Percentiles rank a stretch among this genome's conserved stretches.
Conservation (phyloP, 164 flowering plant genomes). For the Akebia trifoliata region DNA sequence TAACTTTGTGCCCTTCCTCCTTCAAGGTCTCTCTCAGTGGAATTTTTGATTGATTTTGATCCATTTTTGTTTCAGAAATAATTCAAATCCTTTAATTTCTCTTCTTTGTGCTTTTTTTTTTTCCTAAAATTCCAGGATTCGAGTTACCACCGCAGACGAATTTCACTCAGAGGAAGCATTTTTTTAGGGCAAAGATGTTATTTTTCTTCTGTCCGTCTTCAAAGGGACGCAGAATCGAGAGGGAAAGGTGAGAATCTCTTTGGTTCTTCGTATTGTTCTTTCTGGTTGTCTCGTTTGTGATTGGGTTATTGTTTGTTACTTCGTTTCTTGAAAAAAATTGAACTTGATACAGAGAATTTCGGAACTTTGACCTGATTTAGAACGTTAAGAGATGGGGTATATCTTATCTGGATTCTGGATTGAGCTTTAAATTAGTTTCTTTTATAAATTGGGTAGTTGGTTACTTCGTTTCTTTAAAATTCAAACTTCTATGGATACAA, state of each 20-base stretch:
- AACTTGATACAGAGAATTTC: too few species aligned
- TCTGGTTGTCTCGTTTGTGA: too few species aligned
- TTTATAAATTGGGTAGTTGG: too few species aligned
- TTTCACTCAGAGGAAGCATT: conserved; percentile 12
- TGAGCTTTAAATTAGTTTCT: too few species aligned
- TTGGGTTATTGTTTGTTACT: too few species aligned
- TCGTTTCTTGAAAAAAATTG: too few species aligned
- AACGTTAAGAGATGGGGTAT: too few species aligned
- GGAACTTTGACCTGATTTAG: too few species aligned
- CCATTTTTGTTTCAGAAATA: background rate
- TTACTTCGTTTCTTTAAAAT: too few species aligned
- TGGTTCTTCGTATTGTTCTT: background rate
- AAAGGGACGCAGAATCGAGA: conserved; percentile 5
- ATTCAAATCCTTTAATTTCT: background rate
- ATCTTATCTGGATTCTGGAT: too few species aligned
- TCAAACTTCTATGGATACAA: too few species aligned
- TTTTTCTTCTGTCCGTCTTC: conserved; percentile 16
- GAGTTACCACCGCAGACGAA: conserved; percentile 15
- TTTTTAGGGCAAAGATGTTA: conserved; percentile 16
- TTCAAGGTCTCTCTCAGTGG: conserved; percentile 17
- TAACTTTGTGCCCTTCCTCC: conserved; percentile 9
- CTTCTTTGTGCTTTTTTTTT: background rate
- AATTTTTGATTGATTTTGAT: background rate
- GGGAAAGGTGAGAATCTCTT: conserved; percentile 16
- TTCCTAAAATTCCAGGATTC: conserved; percentile 20